Conservation (phyloP, 169 alveolate genomes). For the Plasmodium chabaudi region DNA sequence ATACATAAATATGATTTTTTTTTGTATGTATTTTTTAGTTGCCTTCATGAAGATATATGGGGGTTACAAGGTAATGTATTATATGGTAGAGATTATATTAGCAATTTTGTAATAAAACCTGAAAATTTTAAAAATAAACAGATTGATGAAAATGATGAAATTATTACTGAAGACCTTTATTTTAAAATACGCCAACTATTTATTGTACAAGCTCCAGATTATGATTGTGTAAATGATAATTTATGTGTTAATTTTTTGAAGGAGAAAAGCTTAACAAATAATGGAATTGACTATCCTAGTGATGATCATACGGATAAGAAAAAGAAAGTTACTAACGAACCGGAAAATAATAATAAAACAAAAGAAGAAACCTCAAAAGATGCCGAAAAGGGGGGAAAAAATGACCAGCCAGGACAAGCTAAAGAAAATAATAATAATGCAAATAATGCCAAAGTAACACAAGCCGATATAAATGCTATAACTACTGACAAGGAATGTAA, state of each 20-base stretch:
- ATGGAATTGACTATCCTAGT: constrained; percentile 1
- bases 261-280: background rate
- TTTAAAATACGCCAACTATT: constrained; percentile 71
- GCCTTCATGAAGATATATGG: constrained; percentile 91
- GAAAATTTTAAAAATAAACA: constrained; percentile 55
- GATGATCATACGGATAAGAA: background rate
- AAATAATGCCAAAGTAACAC: too few relatives aligned
- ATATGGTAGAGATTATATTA: constrained; percentile 72
- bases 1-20: constrained; percentile 84
- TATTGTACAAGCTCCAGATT: constrained; percentile 71
- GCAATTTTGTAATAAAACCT: constrained; percentile 58
- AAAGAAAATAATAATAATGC: too few relatives aligned
- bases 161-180: constrained; percentile 70
- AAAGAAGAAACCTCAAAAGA: background rate
- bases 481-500: too few relatives aligned
- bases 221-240: constrained; percentile 67
- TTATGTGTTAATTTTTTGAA: constrained; percentile 50
- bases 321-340: background rate
- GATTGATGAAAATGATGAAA: constrained; percentile 38
- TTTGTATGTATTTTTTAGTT: constrained; percentile 85
- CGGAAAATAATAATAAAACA: background rate
- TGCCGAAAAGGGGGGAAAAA: background rate
- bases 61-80: constrained; percentile 91
- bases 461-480: too few relatives aligned
- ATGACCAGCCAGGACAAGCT: background rate